A percentile compares a stretch with the other conserved stretches of the same genome.
Conservation (phyloP, 176 grass and related monocot species). For the Cenchrus americanus region DNA sequence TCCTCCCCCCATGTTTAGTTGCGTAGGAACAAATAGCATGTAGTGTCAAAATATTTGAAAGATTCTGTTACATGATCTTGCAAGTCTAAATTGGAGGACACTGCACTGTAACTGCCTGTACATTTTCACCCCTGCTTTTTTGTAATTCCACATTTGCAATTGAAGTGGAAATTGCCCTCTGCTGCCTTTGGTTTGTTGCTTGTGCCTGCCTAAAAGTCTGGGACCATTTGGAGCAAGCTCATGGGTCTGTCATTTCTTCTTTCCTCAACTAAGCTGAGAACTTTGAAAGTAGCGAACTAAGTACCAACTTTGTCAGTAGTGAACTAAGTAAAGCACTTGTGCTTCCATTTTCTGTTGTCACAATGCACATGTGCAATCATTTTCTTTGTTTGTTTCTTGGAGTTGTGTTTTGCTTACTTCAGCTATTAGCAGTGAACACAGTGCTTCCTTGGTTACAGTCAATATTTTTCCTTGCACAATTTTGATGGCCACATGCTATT, state of each 20-base stretch:
- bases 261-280: too few relatives aligned
- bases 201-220: too few relatives aligned
- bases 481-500: slow-evolving; percentile 8
- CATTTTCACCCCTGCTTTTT: neutral
- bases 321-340: too few relatives aligned
- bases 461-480: neutral
- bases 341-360: neutral
- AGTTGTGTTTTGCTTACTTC: neutral
- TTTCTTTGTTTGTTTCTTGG: neutral
- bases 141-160: neutral
- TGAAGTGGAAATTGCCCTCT: neutral
- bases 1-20: neutral
- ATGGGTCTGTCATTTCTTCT: too few relatives aligned
- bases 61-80: neutral
- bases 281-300: too few relatives aligned
- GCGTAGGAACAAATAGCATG: neutral
- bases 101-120: neutral
- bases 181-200: slow-evolving; percentile 19
- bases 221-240: too few relatives aligned
- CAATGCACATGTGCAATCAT: neutral
- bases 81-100: neutral
- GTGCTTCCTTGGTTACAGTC: neutral
- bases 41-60: slow-evolving; percentile 14
- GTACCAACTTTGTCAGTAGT: too few relatives aligned
- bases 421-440: neutral